Conservation (phyloP, 169 alveolate species). For the Plasmodium cynomolgi region DNA sequence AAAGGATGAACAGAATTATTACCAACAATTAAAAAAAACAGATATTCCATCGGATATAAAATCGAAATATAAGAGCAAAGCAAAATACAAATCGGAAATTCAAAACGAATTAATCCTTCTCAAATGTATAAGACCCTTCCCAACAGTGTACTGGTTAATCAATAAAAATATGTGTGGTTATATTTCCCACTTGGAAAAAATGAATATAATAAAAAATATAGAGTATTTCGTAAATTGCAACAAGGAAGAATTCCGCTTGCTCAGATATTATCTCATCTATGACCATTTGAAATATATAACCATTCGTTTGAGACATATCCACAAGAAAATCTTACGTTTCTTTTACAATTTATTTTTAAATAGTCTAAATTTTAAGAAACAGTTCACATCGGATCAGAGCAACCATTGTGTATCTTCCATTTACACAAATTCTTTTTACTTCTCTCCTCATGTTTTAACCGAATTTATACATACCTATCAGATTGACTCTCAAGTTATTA, state of each 20-base stretch:
- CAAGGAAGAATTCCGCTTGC: conserved; percentile 35
- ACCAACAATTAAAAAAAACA: neutral
- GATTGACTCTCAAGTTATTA: neutral
- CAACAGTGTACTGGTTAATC: conserved; percentile 83
- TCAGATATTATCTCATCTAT: conserved; percentile 46
- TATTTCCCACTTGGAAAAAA: conserved; percentile 83
- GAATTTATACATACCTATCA: conserved; percentile 5
- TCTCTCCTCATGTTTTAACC: conserved; percentile 1
- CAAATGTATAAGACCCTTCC: conserved; percentile 80
- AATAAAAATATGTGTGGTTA: conserved; percentile 75
- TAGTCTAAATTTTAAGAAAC: conserved; percentile 14
- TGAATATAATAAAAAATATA: conserved; percentile 77
- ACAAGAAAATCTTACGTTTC: conserved; percentile 35
- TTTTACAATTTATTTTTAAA: conserved; percentile 47
- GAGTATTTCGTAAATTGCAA: conserved; percentile 66
- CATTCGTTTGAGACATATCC: conserved; percentile 45
- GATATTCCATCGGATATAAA: neutral
- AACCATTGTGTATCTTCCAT: neutral
- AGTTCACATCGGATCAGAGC: neutral
- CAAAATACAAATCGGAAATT: conserved; percentile 8
- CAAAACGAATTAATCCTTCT: conserved; percentile 54
- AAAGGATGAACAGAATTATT: neutral
- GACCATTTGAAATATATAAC: conserved; percentile 68
- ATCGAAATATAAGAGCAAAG: neutral
- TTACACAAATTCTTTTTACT: conserved; percentile 13